Evolutionary conservation across 345 rosid species (phyloP), one percentile per base, ranked within the genome.

Genomic region (Abelmoschus esculentus): DNA sequence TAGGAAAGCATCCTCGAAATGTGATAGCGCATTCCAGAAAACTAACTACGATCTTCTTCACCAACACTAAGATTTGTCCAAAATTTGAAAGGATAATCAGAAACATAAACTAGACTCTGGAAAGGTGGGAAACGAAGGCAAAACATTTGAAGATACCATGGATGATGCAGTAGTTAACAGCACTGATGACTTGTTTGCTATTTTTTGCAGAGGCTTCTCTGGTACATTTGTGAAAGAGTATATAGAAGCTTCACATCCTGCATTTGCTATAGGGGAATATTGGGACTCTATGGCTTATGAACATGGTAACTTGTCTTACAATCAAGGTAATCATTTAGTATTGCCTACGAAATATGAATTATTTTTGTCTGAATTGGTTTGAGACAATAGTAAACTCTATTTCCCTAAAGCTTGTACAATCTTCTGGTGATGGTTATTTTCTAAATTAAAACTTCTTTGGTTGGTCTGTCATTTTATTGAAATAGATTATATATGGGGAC

Each of bases 201-300:
- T 62, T 68, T 18, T 59, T 55, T 72, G 64, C 78, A 83, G 83
- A 74, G 86, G 86, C 22, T 83, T 83, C 72, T 83, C 82, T 60
- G 86, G 83, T 28, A 68, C 82, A 40, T 80, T 70, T 73, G 80
- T 81, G 58, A 83, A 81, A 71, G 86, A 83, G 70, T 83, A 83
- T 71, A 79, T 83, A 28, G 84, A 83, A 69, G 69, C 81, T 66
- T 80, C 84, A 52, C 70, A 77, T 63, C 84, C 81, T 70, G 84
- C 84, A 54, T 83, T 83, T 73, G 74, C 84, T 34, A 81, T 83
- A 32, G 86, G 86, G 38, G 86, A 83, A 79, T 81, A 83, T 55
- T 83, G 86, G 86, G 84, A 83, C 71, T 78, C 81, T 72, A 69
- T 83, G 73, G 77, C 78, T 29, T 83, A 83, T 74, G 82, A 81